These are phyloP conservation scores for Blastocystis sp. DNA, from an alignment of 352 stramenopile genomes.

Conservation along the genomic window DNA sequence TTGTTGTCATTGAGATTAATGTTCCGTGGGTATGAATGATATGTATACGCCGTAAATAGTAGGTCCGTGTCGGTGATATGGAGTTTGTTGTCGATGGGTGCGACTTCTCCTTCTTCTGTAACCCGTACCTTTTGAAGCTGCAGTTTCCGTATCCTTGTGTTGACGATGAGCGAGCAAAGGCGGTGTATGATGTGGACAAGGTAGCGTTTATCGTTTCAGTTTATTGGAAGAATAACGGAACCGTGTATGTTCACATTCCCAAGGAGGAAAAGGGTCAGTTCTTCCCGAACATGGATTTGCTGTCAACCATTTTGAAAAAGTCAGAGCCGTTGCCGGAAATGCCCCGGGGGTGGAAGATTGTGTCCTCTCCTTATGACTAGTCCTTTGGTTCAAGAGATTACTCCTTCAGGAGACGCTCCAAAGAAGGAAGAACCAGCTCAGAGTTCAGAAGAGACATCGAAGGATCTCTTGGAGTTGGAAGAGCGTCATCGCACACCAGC, in stretches of 20 bases:
- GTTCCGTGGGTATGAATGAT: conserved; percentile 63
- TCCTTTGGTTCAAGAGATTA: conserved; percentile 24
- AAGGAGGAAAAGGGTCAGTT: conserved; percentile 75
- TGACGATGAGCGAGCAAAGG: conserved; percentile 76
- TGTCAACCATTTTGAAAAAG: conserved; percentile 72
- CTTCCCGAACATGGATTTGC: conserved; percentile 80
- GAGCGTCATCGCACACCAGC: neutral
- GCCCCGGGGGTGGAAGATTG: neutral
- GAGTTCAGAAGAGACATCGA: neutral
- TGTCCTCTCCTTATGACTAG: neutral
- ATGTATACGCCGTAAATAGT: conserved; percentile 57
- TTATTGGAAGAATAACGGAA: conserved; percentile 72
- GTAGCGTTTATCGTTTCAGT: conserved; percentile 59
- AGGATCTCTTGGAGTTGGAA: conserved; percentile 38
- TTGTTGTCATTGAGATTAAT: conserved; percentile 74
- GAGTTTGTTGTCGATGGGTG: conserved; percentile 77
- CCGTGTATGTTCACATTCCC: conserved; percentile 75
- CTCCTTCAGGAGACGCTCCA: neutral
- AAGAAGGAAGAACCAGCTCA: neutral
- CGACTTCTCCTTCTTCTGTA: conserved; percentile 85
- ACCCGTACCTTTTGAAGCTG: conserved; percentile 90
- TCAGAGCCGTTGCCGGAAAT: neutral
- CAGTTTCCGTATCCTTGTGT: conserved; percentile 74
- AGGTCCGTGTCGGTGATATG: conserved; percentile 78
- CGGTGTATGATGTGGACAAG: conserved; percentile 77